Evolutionary conservation across 75 land plant genomes (phyloP).

Genomic region (Chamaecyparis obtusa): DNA sequence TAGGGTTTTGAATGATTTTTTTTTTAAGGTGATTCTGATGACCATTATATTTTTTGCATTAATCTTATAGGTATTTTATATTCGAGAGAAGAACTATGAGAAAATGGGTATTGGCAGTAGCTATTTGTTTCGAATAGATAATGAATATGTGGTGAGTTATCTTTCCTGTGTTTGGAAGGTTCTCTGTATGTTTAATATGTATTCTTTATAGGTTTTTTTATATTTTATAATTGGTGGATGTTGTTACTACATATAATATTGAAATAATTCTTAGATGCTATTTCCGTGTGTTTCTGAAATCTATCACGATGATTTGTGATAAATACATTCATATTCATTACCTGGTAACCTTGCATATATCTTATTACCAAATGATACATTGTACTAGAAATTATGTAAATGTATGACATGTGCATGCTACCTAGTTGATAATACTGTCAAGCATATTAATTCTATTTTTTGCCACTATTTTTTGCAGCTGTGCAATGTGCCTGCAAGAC

Average conservation of each 20-base stretch:
- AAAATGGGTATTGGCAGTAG: conserved; percentile 98
- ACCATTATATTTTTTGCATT: conserved; percentile 1
- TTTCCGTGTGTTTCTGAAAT: background rate
- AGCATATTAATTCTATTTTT: background rate
- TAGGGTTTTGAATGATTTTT: background rate
- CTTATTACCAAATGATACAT: background rate
- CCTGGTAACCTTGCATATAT: background rate
- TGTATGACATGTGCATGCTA: background rate
- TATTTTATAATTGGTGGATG: background rate
- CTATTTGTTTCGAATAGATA: conserved; percentile 93
- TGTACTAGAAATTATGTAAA: background rate
- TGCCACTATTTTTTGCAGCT: background rate
- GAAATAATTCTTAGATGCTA: background rate
- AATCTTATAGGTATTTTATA: conserved; percentile 72
- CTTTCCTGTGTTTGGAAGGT: background rate
- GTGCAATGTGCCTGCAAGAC: background rate
- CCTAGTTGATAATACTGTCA: background rate
- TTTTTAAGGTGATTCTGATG: background rate
- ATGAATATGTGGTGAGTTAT: conserved; percentile 84
- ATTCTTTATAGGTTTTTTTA: background rate
- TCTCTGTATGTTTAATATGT: background rate
- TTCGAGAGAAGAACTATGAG: conserved; percentile 87
- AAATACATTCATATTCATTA: background rate
- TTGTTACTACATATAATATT: background rate
- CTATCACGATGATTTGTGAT: background rate